These are phyloP conservation scores for Trametes polyzona DNA, from an alignment of 1,284 basidiomycete species.

Conservation along the genomic window DNA sequence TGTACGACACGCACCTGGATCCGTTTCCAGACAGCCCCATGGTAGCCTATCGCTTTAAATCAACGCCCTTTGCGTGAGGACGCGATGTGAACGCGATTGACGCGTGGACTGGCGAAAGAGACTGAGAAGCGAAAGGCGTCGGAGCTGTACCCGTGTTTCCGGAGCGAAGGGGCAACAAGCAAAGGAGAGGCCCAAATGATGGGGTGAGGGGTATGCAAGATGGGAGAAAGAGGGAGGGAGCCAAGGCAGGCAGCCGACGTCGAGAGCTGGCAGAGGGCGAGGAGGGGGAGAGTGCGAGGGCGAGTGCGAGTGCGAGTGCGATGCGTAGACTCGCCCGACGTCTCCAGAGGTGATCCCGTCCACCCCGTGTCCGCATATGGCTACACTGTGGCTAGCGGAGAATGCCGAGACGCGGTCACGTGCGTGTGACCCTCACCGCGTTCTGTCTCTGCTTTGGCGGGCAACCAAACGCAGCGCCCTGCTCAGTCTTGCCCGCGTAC, in stretches of 20 bases:
- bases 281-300: background rate
- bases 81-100: background rate
- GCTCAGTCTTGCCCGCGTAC: background rate
- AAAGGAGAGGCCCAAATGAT: background rate
- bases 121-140: background rate
- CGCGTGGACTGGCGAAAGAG: background rate
- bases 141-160: background rate
- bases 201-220: background rate
- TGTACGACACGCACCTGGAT: constrained; percentile 16
- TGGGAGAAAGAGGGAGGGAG: background rate
- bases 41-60: background rate
- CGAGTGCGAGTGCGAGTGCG: background rate
- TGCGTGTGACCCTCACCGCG: constrained; percentile 6
- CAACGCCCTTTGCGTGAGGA: too few species aligned
- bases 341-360: background rate
- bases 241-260: background rate
- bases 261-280: background rate
- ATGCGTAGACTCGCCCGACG: too few species aligned
- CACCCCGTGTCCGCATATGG: background rate
- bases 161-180: background rate
- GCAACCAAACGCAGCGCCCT: background rate
- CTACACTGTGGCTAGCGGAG: constrained; percentile 5
- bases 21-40: constrained; percentile 6
- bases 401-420: constrained; percentile 22
- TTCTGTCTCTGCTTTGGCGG: constrained; percentile 2